Evolutionary conservation across 352 stramenopile genomes (phyloP), one percentile per base, ranked within the genome.

Genomic region (Phytophthora sp.): DNA sequence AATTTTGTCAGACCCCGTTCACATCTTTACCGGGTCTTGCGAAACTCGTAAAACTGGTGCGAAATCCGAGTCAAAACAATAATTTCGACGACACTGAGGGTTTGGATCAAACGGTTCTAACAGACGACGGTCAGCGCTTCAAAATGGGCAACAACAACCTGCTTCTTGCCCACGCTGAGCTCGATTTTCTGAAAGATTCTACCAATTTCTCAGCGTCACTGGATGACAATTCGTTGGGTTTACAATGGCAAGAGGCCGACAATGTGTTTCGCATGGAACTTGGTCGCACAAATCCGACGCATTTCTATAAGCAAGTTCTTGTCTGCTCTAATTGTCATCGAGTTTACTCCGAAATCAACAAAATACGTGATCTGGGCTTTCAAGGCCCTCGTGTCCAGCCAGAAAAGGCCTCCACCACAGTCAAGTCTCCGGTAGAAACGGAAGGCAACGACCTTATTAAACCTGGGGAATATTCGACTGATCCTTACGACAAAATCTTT

Each of bases 81-180:
- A 68, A 71, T 46, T 11, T 38, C 1, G 62, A 68, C 21, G 42
- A 66, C 26, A 35, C 49, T 13, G 50, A n/a, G 1, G 24, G 62
- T 27, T 27, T 27, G 12, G 56, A 57, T n/a, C 35, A 69, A 8
- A 27, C 2, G 8, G 47, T 61, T 18, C 6, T 91, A 4, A 36
- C 59, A 13, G 86, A 93, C 49, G 65, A 56, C 1, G 82, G 82
- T 0, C 66, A 84, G 30, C 79, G 86, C 16, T 86, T 79, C 67
- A 90, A 91, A 41, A 84, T 93, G 21, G 76, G 84, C 20, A 88
- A 91, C 72, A 93, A 91, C 58, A 91, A 85, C 39, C 39, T 94
- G 0, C 64, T 91, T 4, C 58, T 94, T 2, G 84, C 80, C 15
- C 81, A 82, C 9, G 79, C 81, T 3, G 82, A 90, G 42, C 70